Evolutionary conservation across 257 asterid genomes (phyloP).

Genomic region (Echites panduratus): DNA sequence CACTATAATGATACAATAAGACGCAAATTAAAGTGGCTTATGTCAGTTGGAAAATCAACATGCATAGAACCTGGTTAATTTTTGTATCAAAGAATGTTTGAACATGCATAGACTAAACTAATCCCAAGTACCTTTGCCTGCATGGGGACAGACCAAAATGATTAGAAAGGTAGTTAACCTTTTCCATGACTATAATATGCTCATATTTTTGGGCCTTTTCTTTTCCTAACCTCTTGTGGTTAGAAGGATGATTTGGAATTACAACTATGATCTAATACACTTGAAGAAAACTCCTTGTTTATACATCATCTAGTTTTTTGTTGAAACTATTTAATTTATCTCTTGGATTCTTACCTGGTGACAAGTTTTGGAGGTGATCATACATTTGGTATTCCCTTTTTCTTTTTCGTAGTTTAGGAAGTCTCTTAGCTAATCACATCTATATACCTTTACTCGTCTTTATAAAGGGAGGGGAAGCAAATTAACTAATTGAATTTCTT

Average conservation of each 20-base stretch:
- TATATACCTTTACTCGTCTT: background rate
- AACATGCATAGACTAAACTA: background rate
- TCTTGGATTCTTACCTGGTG: background rate
- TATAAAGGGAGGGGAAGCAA: background rate
- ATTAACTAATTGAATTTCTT: background rate
- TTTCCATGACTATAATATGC: background rate
- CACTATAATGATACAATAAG: background rate
- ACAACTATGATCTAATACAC: background rate
- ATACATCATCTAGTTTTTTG: too few relatives aligned
- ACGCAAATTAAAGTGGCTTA: background rate
- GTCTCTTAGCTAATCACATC: background rate
- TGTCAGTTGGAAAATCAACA: conserved; percentile 1
- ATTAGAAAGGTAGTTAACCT: background rate
- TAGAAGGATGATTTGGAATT: background rate
- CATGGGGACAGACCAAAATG: background rate
- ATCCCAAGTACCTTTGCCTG: background rate
- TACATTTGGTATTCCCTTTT: background rate
- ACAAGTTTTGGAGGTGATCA: background rate
- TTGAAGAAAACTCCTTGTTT: background rate
- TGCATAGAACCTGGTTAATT: background rate
- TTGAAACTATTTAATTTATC: too few relatives aligned
- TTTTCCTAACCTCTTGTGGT: background rate
- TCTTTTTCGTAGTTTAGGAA: background rate
- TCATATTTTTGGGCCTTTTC: background rate
- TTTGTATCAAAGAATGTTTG: background rate